Percentiles rank a stretch among this genome's conserved stretches.
phyloP scores from a whole-genome alignment of 371 early-diverging fungal species.

The Mucor irregularis region DNA sequence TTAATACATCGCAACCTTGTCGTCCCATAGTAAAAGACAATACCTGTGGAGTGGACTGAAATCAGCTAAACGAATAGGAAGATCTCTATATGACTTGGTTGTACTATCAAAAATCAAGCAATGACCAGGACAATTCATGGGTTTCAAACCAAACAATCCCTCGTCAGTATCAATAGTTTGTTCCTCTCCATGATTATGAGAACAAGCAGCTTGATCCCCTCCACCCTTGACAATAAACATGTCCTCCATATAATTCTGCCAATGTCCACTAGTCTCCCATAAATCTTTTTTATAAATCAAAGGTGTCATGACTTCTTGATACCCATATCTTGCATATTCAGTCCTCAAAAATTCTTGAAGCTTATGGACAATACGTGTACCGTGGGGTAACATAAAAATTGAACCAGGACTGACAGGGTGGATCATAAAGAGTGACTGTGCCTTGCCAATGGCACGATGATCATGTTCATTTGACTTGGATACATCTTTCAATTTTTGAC shows the following conservation, averaged over 20 bases:
- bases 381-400: conserved; percentile 94
- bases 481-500: too few species aligned
- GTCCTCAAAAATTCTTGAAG: conserved; percentile 66
- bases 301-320: conserved; percentile 95
- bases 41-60: conserved; percentile 93
- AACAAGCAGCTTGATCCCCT: conserved; percentile 32
- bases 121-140: conserved; percentile 99
- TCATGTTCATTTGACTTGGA: conserved; percentile 60
- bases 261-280: conserved; percentile 97
- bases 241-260: conserved; percentile 89
- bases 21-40: neutral
- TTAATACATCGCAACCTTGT: neutral
- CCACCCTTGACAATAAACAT: conserved; percentile 64
- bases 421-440: conserved; percentile 70
- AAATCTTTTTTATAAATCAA: conserved; percentile 93
- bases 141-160: conserved; percentile 84
- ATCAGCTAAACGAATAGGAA: conserved; percentile 93
- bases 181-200: conserved; percentile 47
- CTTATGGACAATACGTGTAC: conserved; percentile 85
- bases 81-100: conserved; percentile 86
- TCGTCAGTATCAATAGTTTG: conserved; percentile 52
- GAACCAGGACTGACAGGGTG: conserved; percentile 89
- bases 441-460: conserved; percentile 95
- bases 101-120: conserved; percentile 89
- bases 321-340: conserved; percentile 90